Percentiles rank a stretch among this genome's conserved stretches.
phyloP scores from a whole-genome alignment of 768 basidiomycete genomes.

The Gelatoporia subvermispora region DNA sequence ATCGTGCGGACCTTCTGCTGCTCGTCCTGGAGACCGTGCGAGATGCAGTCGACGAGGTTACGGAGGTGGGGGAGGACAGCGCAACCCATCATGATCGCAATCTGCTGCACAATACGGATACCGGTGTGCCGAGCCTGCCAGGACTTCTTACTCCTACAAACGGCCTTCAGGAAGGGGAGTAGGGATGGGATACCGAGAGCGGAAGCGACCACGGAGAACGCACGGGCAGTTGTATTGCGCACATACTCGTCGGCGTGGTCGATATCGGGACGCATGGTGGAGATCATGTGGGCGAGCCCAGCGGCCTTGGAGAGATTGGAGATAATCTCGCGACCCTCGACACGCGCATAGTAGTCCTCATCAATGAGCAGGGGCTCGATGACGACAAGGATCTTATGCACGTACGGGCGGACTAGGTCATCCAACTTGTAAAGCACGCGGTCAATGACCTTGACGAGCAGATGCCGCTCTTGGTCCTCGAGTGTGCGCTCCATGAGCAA shows the following conservation, averaged over 20 bases:
- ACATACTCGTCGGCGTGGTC: constrained; percentile 99
- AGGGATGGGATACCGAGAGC: constrained; percentile 97
- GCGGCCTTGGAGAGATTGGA: constrained; percentile 98
- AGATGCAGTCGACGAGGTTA: constrained; percentile 94
- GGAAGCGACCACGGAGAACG: constrained; percentile 97
- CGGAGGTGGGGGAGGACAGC: constrained; percentile 95
- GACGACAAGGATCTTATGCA: constrained; percentile 99
- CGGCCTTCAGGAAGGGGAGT: constrained; percentile 96
- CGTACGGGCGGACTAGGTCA: constrained; percentile 96
- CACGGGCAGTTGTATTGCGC: constrained; percentile 97
- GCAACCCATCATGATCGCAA: constrained; percentile 99
- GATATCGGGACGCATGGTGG: constrained; percentile 99
- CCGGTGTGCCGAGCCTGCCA: constrained; percentile 99
- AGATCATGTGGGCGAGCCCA: constrained; percentile 99
- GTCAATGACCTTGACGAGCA: constrained; percentile 98
- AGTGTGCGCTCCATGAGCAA: constrained; percentile 96
- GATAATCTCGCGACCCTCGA: constrained; percentile 98
- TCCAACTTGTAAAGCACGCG: constrained; percentile 98
- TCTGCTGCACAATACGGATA: constrained; percentile 99
- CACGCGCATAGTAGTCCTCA: constrained; percentile 94
- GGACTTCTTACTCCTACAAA: constrained; percentile 97
- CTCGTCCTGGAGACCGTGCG: constrained; percentile 88
- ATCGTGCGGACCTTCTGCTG: constrained; percentile 96
- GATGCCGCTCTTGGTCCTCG: constrained; percentile 97
- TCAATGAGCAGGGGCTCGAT: constrained; percentile 98